Evolutionary conservation across 129 eudicot species (phyloP), one percentile per base, ranked within the genome.

Genomic region (Arctium lappa): DNA sequence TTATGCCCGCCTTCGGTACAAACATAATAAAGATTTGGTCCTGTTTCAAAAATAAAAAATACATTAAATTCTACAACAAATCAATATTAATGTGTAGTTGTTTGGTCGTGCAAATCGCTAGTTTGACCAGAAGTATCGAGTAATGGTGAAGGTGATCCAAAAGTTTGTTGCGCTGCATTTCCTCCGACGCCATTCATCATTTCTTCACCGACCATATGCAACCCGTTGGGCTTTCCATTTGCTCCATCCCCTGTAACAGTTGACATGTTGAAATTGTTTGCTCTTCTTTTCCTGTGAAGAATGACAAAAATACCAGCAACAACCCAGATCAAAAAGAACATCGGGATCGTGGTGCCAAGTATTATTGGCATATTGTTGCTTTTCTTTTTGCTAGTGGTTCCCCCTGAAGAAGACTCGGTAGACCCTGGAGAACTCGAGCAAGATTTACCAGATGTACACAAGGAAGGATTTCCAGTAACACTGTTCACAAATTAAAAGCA

Each of bases 391-490:
- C 78, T 38, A 15, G 63, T 8, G 5, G 60, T 69, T 66, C 73
- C 72, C 11, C 46, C 80, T 6, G 81, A 69, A 77, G 82, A 63
- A 5, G 86, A 65, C 37, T 33, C 7, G 29, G 34, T 31, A 50
- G 38, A 38, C 16, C 70, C 76, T 30, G 87, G 56, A 63, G 86
- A 69, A 37, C 33, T 78, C 0, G 83, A 34, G 40, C 87, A 84
- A 9, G 76, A 40, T 65, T 86, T 75, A 18, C 92, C 88, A 7
- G 94, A 75, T 63, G 86, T 62, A 78, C 97, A 92, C 70, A 92
- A 33, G 0, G 78, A 65, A 2, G 94, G 88, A 82, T 92, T 92
- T 68, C 97, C 97, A 1, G 91, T 77, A 73, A 86, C 87, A 56
- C 97, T 90, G 77, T 62, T 12, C 81, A 42, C 1, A 73, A 32